These are phyloP conservation scores for Pisolithus tinctorius DNA, from an alignment of 768 basidiomycete species.

Conservation along the genomic window DNA sequence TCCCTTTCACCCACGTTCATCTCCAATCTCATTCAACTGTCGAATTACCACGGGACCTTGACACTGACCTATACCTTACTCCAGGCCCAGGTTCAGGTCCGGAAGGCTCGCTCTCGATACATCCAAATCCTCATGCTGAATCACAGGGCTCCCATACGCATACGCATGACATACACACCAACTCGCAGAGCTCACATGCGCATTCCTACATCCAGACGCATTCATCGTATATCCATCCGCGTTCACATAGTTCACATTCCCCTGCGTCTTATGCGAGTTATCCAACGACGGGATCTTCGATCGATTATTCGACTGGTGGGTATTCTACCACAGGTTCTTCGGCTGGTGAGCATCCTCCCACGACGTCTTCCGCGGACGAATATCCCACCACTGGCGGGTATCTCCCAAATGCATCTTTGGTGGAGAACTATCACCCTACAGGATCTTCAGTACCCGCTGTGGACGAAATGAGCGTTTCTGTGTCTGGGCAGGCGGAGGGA, in stretches of 20 bases:
- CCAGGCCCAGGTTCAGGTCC: too few relatives aligned
- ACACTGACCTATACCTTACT: neutral
- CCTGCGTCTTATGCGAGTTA: conserved; percentile 20
- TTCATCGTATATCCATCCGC: conserved; percentile 3
- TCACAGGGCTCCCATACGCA: neutral
- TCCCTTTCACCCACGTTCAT: neutral
- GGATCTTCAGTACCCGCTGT: conserved; percentile 7
- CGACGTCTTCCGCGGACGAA: conserved; percentile 6
- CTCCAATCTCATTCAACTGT: neutral
- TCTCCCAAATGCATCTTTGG: too few relatives aligned
- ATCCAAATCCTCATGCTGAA: neutral
- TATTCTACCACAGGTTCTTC: conserved; percentile 7
- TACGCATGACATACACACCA: neutral
- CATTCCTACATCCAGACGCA: neutral
- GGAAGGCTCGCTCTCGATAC: neutral
- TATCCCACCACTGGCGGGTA: neutral
- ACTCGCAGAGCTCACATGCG: neutral
- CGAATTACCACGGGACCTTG: neutral
- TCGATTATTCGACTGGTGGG: neutral
- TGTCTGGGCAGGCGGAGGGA: neutral
- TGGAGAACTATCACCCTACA: too few relatives aligned
- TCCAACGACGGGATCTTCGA: conserved; percentile 11
- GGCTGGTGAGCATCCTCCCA: neutral
- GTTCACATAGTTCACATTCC: conserved; percentile 12
- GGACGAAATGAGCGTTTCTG: neutral